A percentile compares a stretch with the other conserved stretches of the same genome.
Evolutionary conservation across 2,329 filamentous ascomycete genomes (phyloP).

Genomic region (Coniosporium tulheliwenetii): DNA sequence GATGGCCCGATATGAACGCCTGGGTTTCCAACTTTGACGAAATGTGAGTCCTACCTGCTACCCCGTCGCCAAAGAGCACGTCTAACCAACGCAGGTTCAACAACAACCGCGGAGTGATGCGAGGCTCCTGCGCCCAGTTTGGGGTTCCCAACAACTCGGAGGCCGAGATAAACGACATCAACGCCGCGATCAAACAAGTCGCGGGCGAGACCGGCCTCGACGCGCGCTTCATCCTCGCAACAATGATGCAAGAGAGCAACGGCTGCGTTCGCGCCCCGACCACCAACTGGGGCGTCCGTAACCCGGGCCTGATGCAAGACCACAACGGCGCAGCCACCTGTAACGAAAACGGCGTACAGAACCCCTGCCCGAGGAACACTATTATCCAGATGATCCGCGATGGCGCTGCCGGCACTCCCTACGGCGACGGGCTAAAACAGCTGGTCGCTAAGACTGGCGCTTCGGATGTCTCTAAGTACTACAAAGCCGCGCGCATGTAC

Average conservation of each 20-base stretch:
- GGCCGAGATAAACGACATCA: conserved; percentile 21
- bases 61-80: not conserved
- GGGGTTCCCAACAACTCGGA: conserved; percentile 20
- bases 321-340: conserved; percentile 23
- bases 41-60: conserved; percentile 9
- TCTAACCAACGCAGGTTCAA: conserved; percentile 12
- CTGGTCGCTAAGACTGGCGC: conserved; percentile 15
- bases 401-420: conserved; percentile 24
- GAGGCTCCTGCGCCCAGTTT: conserved; percentile 18
- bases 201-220: conserved; percentile 18
- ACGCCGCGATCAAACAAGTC: conserved; percentile 18
- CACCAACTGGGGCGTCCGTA: conserved; percentile 23
- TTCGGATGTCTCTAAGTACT: conserved; percentile 23
- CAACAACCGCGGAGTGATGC: conserved; percentile 19
- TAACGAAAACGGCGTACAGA: conserved; percentile 17
- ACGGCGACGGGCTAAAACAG: conserved; percentile 27
- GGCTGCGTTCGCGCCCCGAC: conserved; percentile 30
- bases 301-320: conserved; percentile 32
- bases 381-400: conserved; percentile 27
- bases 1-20: conserved; percentile 18
- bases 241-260: conserved; percentile 29
- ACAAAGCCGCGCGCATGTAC: conserved; percentile 32
- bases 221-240: conserved; percentile 26
- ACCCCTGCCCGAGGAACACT: conserved; percentile 21
- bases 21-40: conserved; percentile 20